These are phyloP conservation scores for Starmerella potacharoeniae DNA, from an alignment of 805 yeast genomes.

Conservation along the genomic window DNA sequence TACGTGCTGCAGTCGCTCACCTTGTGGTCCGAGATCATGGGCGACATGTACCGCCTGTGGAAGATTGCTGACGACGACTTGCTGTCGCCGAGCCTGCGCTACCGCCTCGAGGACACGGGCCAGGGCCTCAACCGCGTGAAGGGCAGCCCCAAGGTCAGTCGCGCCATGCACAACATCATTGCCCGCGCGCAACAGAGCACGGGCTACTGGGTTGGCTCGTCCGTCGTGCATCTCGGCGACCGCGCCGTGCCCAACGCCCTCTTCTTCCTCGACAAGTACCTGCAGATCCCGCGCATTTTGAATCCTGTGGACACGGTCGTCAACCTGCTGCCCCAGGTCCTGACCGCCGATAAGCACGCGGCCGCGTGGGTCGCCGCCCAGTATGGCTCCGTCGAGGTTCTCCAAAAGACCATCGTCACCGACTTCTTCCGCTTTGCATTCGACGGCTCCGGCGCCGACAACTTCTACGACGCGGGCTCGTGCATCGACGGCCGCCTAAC, in stretches of 20 bases:
- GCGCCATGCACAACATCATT: slow-evolving; percentile 60
- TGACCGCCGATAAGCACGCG: slow-evolving; percentile 34
- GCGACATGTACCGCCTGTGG: slow-evolving; percentile 71
- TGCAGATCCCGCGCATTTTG: slow-evolving; percentile 66
- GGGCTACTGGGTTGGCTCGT: slow-evolving; percentile 66
- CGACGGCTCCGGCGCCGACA: slow-evolving; percentile 77
- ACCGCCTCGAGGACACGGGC: slow-evolving; percentile 59
- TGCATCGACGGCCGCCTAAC: slow-evolving; percentile 77
- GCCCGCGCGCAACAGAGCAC: slow-evolving; percentile 52
- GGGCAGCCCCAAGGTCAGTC: slow-evolving; percentile 55
- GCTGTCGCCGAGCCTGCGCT: slow-evolving; percentile 38
- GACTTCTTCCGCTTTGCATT: slow-evolving; percentile 51
- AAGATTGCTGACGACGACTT: slow-evolving; percentile 64
- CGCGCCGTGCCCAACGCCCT: slow-evolving; percentile 75
- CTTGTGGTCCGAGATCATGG: slow-evolving; percentile 65
- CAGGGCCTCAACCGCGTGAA: slow-evolving; percentile 73
- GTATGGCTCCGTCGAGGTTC: slow-evolving; percentile 44
- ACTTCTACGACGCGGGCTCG: slow-evolving; percentile 72
- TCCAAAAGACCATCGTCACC: slow-evolving; percentile 37
- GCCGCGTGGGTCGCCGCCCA: slow-evolving; percentile 42
- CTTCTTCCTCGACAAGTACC: slow-evolving; percentile 66
- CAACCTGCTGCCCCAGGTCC: slow-evolving; percentile 42
- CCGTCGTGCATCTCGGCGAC: slow-evolving; percentile 72
- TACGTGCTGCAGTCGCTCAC: slow-evolving; percentile 66
- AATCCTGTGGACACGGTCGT: slow-evolving; percentile 59